Evolutionary conservation across 2,329 filamentous ascomycete genomes (phyloP).

Genomic region (Aspergillus arachidicola): DNA sequence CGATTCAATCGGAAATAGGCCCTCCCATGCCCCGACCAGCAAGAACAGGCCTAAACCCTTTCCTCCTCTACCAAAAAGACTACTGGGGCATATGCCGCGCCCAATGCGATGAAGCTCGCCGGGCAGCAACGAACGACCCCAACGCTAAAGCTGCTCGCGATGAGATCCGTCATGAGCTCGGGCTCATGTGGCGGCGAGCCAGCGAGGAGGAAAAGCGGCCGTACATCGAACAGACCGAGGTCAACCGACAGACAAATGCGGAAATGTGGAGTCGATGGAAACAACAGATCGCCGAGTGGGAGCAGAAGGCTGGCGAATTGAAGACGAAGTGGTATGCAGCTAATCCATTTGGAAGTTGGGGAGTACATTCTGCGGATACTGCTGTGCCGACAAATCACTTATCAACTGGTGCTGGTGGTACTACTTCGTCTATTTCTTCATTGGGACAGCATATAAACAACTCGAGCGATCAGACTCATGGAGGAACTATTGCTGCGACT

Average conservation of each 20-base stretch:
- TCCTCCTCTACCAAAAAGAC: conserved; percentile 84
- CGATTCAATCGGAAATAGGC: conserved; percentile 67
- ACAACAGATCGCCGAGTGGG: conserved; percentile 59
- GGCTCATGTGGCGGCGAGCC: conserved; percentile 87
- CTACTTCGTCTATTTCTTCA: not conserved
- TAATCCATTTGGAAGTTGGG: conserved; percentile 41
- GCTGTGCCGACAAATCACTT: not conserved
- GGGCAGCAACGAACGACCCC: conserved; percentile 64
- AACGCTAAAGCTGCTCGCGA: conserved; percentile 67
- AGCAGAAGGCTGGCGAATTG: conserved; percentile 39
- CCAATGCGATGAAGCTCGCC: conserved; percentile 70
- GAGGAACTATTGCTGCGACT: not conserved
- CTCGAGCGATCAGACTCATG: not conserved
- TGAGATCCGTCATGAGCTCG: conserved; percentile 82
- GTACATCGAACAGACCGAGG: conserved; percentile 73
- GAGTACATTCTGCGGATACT: not conserved
- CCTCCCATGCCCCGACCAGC: conserved; percentile 71
- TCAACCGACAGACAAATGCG: conserved; percentile 70
- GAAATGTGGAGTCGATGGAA: conserved; percentile 73
- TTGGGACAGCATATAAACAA: not conserved
- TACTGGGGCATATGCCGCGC: conserved; percentile 64
- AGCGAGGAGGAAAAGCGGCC: conserved; percentile 70
- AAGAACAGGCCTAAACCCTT: conserved; percentile 79
- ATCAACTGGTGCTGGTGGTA: not conserved
- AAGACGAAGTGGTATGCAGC: conserved; percentile 44